A percentile compares a stretch with the other conserved stretches of the same genome.
These are phyloP conservation scores for Globisporangium orthogonon DNA, from an alignment of 352 stramenopile species.

Conservation along the genomic window DNA sequence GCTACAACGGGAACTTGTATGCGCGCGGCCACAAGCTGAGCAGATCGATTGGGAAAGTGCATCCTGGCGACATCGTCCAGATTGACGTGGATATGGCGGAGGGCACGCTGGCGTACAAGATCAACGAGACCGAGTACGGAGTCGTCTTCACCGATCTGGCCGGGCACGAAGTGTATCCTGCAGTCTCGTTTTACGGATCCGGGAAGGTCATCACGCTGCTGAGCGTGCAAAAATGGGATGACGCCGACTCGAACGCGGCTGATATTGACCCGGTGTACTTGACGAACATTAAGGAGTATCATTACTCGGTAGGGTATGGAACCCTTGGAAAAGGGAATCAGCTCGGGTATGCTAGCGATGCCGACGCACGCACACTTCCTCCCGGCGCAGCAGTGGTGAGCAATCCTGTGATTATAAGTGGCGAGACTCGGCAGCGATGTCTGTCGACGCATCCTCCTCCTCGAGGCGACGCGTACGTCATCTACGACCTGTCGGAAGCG, in stretches of 20 bases:
- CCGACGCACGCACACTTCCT: constrained; percentile 13
- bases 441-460: constrained; percentile 74
- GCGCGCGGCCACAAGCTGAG: constrained; percentile 83
- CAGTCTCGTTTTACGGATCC: constrained; percentile 87
- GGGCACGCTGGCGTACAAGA: constrained; percentile 83
- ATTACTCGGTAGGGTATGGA: constrained; percentile 74
- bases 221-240: constrained; percentile 75
- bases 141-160: constrained; percentile 79
- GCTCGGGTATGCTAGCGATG: constrained; percentile 69
- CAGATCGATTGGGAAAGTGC: constrained; percentile 82
- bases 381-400: constrained; percentile 11
- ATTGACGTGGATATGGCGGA: constrained; percentile 87
- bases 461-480: constrained; percentile 63
- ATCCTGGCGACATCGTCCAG: constrained; percentile 83
- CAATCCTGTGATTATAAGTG: constrained; percentile 46
- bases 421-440: constrained; percentile 64
- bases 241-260: constrained; percentile 21
- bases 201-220: constrained; percentile 83
- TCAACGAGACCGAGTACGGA: constrained; percentile 87
- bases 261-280: constrained; percentile 56
- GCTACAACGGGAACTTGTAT: constrained; percentile 91
- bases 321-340: constrained; percentile 69
- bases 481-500: constrained; percentile 70
- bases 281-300: constrained; percentile 72
- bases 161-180: constrained; percentile 80